Evolutionary conservation across 139 green algal species (phyloP), one percentile per base, ranked within the genome.

Genomic region (Desmodesmus armatus): DNA sequence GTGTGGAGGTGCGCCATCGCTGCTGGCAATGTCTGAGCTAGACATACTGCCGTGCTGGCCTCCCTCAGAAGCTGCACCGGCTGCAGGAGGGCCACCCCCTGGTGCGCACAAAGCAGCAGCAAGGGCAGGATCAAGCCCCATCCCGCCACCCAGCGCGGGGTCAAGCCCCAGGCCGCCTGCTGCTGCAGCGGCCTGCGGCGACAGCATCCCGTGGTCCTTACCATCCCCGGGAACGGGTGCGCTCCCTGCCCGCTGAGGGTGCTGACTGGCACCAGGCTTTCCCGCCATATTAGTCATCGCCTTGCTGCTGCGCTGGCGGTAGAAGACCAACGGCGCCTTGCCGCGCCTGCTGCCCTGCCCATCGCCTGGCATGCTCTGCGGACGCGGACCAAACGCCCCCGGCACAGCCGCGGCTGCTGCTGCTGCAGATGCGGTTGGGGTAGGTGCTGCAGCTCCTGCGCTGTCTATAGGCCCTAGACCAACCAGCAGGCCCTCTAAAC

Each of bases 251-350:
- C n/a, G n/a, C n/a, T n/a, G n/a, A n/a, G n/a, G n/a, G n/a, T n/a
- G n/a, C n/a, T n/a, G n/a, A n/a, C n/a, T n/a, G n/a, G n/a, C n/a
- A n/a, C n/a, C n/a, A n/a, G n/a, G n/a, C n/a, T n/a, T 39, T 77
- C 2, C 69, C 21, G 0, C 43, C 69, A 47, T 27, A 23, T 41
- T 7, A n/a, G 6, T 21, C 19, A 11, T 40, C 6, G 25, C n/a
- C 43, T 21, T 78, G 41, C 71, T 11, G 2, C 55, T 33, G 7
- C 76, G 53, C 6, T 82, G 76, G n/a, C 76, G 53, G 25, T 82
- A 82, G 37, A 82, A 82, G 25, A 82, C 76, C 4, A 82, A n/a
- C 53, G 76, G 76, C 33, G 60, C n/a, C n/a, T n/a, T 55, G 76
- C 0, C 76, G 76, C 35, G 43, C 9, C 55, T 58, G 55, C 76